These are phyloP conservation scores for Ophiostoma novo-ulmi DNA, from an alignment of 2,329 filamentous ascomycete species.

Conservation along the genomic window DNA sequence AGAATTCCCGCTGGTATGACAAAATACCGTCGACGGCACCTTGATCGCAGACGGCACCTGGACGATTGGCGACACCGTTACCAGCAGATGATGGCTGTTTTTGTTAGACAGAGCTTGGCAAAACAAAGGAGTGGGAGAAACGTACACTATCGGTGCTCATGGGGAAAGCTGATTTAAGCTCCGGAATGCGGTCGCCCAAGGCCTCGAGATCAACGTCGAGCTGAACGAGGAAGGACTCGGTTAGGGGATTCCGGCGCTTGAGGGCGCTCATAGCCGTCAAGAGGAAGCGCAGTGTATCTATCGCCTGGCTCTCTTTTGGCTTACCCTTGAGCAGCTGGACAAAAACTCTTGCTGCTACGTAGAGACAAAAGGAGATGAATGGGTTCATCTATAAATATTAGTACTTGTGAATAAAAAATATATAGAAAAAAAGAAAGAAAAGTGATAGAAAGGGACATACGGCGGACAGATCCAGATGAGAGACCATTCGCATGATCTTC, in stretches of 20 bases:
- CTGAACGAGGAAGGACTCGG: conserved; percentile 90
- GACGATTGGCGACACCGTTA: conserved; percentile 1
- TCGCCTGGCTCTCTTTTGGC: conserved; percentile 75
- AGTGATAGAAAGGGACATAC: conserved; percentile 37
- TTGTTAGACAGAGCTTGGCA: not conserved
- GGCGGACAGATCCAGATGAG: conserved; percentile 72
- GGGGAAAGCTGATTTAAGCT: conserved; percentile 51
- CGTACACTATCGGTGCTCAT: conserved; percentile 49
- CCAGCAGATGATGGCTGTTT: conserved; percentile 26
- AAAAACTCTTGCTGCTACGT: conserved; percentile 92
- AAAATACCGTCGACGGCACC: conserved; percentile 39
- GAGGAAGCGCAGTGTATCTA: conserved; percentile 81
- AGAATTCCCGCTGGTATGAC: conserved; percentile 34
- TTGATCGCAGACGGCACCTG: conserved; percentile 26
- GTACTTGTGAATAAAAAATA: not conserved
- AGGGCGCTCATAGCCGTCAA: conserved; percentile 85
- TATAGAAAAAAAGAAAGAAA: conserved; percentile 39
- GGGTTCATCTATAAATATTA: conserved; percentile 69
- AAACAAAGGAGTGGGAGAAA: conserved; percentile 25
- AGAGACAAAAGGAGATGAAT: conserved; percentile 91
- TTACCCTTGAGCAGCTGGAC: conserved; percentile 93
- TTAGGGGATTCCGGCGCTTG: conserved; percentile 81
- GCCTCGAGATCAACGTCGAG: conserved; percentile 85
- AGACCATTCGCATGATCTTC: conserved; percentile 91
- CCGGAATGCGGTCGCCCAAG: conserved; percentile 57